These are phyloP conservation scores for Chaetomium tenue DNA, from an alignment of 495 filamentous ascomycete species.

Conservation along the genomic window DNA sequence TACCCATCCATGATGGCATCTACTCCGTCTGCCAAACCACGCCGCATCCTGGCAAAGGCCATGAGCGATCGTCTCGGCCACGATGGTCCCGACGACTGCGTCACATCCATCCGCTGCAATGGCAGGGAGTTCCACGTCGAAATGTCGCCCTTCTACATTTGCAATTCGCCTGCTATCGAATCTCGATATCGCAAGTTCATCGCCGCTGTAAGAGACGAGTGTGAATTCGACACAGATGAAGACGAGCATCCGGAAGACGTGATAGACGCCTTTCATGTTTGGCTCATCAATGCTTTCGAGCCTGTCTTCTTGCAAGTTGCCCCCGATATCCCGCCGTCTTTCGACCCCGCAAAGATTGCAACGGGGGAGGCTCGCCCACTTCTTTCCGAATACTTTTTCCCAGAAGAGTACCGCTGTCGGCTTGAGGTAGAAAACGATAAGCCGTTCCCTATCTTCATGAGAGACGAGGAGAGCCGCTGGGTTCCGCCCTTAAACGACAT, in stretches of 20 bases:
- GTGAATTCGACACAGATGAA: conserved; percentile 13
- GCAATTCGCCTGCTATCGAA: conserved; percentile 19
- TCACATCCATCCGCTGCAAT: conserved; percentile 22
- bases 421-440: conserved; percentile 22
- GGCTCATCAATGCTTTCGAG: conserved; percentile 19
- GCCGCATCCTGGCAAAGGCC: conserved; percentile 14
- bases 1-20: not conserved
- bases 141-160: conserved; percentile 21
- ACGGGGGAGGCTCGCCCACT: conserved; percentile 22
- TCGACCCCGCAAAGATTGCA: conserved; percentile 22
- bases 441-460: conserved; percentile 15
- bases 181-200: conserved; percentile 23
- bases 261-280: conserved; percentile 3
- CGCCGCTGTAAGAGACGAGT: conserved; percentile 13
- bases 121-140: conserved; percentile 21
- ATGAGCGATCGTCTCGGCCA: conserved; percentile 10
- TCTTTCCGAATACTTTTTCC: conserved; percentile 25
- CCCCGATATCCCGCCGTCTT: conserved; percentile 20
- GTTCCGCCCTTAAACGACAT: not conserved
- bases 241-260: conserved; percentile 10
- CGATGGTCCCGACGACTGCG: conserved; percentile 5
- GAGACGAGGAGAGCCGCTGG: conserved; percentile 14
- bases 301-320: conserved; percentile 18
- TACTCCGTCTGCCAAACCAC: not conserved
- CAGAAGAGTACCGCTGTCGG: conserved; percentile 19